These are phyloP conservation scores for Rhododendron henanense DNA, from an alignment of 148 eudicot species.

Conservation along the genomic window DNA sequence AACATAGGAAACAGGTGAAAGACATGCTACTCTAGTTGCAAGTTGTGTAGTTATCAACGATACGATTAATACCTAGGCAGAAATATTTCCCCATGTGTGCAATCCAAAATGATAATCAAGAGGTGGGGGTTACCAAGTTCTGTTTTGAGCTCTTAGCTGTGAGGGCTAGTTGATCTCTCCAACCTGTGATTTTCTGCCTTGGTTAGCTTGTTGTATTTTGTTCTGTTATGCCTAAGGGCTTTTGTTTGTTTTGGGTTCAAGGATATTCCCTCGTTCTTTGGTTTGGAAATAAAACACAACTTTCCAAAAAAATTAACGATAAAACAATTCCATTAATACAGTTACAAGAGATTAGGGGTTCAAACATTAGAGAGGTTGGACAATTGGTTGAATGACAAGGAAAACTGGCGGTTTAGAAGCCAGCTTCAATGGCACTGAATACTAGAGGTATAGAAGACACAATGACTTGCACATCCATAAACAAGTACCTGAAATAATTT, in stretches of 20 bases:
- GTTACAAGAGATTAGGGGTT: background rate
- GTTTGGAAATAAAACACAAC: too few relatives aligned
- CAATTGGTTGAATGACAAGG: background rate
- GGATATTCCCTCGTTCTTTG: background rate
- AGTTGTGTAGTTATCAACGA: background rate
- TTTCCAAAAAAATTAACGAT: background rate
- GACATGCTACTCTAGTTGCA: background rate
- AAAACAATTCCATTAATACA: background rate
- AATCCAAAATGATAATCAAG: background rate
- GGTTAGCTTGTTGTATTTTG: background rate
- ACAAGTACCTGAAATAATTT: background rate
- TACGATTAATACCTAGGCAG: too few relatives aligned
- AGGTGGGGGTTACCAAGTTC: background rate
- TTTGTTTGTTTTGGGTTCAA: background rate
- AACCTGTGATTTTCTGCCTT: background rate
- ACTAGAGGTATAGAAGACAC: background rate
- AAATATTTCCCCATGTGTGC: background rate
- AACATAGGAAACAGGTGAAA: background rate
- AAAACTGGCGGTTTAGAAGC: background rate
- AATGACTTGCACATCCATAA: background rate
- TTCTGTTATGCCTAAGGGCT: background rate
- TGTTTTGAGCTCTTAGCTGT: background rate
- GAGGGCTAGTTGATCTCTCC: background rate
- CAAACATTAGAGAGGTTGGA: background rate
- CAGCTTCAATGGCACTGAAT: background rate